Conservation (phyloP, 345 rosid genomes). For the Citrus glauca region DNA sequence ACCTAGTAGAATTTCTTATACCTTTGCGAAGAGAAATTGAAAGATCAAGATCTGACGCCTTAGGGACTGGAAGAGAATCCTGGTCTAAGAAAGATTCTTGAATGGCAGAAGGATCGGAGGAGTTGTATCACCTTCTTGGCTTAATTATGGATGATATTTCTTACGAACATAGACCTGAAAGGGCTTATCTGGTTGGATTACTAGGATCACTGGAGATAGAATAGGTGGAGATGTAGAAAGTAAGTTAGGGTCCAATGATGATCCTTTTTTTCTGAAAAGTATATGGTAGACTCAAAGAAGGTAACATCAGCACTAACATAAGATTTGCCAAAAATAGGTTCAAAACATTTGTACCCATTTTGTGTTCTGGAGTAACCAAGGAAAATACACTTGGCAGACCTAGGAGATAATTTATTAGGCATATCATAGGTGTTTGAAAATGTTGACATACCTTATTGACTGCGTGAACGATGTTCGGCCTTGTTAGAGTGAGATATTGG, state of each 20-base stretch:
- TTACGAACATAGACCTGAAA: too few species aligned
- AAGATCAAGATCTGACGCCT: not conserved
- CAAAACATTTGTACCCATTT: not conserved
- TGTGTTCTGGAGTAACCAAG: not conserved
- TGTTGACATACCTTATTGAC: too few species aligned
- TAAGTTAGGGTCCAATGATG: too few species aligned
- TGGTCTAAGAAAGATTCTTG: not conserved
- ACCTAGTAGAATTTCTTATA: too few species aligned
- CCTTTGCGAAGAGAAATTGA: too few species aligned
- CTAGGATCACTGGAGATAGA: too few species aligned
- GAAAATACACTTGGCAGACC: too few species aligned
- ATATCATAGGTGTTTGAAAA: not conserved
- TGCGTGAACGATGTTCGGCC: too few species aligned
- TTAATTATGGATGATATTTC: not conserved
- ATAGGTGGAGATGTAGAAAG: not conserved
- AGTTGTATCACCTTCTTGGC: not conserved
- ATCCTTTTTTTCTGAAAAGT: not conserved
- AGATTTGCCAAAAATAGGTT: not conserved
- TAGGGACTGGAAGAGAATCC: too few species aligned
- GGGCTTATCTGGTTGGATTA: not conserved
- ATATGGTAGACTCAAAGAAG: not conserved
- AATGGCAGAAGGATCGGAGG: too few species aligned
- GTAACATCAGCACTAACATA: not conserved
- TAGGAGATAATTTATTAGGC: not conserved
- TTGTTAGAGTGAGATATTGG: too few species aligned